Base-by-base conservation (phyloP, 1,139 yeast genomes). In the Lodderomyces theae region DNA sequence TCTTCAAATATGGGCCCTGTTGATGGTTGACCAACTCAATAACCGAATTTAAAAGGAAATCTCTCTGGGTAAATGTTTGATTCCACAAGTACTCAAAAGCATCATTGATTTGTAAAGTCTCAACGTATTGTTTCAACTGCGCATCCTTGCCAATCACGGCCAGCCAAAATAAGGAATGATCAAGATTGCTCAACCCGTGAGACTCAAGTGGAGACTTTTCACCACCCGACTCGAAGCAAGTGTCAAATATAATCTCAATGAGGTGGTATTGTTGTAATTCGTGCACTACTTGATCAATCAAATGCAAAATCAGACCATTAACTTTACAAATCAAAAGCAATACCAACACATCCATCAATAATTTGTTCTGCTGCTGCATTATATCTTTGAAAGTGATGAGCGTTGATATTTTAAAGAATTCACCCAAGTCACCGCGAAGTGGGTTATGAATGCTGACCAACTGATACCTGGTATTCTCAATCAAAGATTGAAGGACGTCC, bases 301-400 rank as follows among this genome's bases (percentile, higher is more conserved):
- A 51, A 9, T 49, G 45, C 10, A 64, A 42, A 5, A 64, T 53
- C 32, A 55, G 53, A 9, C 59, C 61, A 45, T 60, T 63, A 4
- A 54, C 52, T 39, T 66, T 72, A 50, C 69, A 64, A 2, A 66
- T 44, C 16, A 65, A 47, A 29, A 67, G 54, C 33, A 66, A 50
- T 1, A 62, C 49, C n/a, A 54, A 47, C 39, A 64, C 51, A 38
- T 55, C 59, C 22, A 57, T 40, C 38, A 64, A 52, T 15, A 61
- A 47, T 5, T 42, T 49, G 31, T 57, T 61, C 45, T 68, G 73
- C 6, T 45, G 46, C 8, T 46, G 43, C 34, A 58, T 58, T 34
- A 67, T 64, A 23, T 51, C 50, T 39, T 58, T 60, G 43, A 67
- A 60, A 1, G 62, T 47, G 8, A 46, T 43, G 4, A 64, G 48